Base-by-base conservation (phyloP, 2,329 filamentous ascomycete genomes). In the Fusarium mexicanum region DNA sequence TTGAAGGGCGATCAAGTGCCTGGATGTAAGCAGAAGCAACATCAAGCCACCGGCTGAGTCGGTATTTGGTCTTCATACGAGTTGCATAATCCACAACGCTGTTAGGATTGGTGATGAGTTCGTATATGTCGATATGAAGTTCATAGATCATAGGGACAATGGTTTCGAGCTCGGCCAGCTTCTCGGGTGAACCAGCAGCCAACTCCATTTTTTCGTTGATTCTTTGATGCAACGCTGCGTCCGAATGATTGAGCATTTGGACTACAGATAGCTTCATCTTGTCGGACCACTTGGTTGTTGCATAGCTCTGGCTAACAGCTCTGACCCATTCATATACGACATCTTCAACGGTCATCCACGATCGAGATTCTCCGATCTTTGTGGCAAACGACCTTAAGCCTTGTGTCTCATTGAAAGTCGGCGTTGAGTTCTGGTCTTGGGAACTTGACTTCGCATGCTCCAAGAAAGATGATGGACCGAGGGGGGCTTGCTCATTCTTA, bases 81-180 rank as follows among this genome's bases (percentile, higher is more conserved):
- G 86, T 86, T 10, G 79, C 81, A 53, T 84, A 84, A 57, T 89
- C 87, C 26, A 88, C 88, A 13, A 85, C 85, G 64, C 87, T 89
- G 75, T 85, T 89, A 4, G 88, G 87, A 64, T 89, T 89, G 16
- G 86, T 89, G 63, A 89, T 87, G 50, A 87, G 84, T 65, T 90
- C 88, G 71, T 89, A 90, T 12, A 91, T 86, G 70, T 91, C 90
- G 16, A 91, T 83, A 66, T 91, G 88, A 10, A 91, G 84, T 76
- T 92, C 90, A 58, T 91, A 89, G 3, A 91, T 79, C 85, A 90
- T 91, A 60, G 90, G 86, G 5, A 88, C 82, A 10, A 90, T 82
- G 3, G 79, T 77, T 64, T 86, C 84, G 11, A 88, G 74, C 17
- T 81, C 80, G 5, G 73, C 69, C 20, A 84, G 69, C 24, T 67